Conservation (phyloP, 257 asterid genomes). For the Osmanthus fragrans region DNA sequence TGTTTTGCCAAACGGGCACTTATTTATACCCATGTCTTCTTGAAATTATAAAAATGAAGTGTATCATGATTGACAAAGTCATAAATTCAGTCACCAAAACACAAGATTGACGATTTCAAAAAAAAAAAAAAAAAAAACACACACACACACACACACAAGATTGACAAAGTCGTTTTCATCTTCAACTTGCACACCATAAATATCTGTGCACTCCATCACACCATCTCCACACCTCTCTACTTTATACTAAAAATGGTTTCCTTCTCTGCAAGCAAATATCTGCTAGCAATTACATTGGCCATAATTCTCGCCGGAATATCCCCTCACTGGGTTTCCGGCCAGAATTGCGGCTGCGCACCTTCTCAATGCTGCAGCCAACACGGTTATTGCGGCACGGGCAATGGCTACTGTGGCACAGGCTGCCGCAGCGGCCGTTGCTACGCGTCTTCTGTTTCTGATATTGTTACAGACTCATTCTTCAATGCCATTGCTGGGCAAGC, state of each 20-base stretch:
- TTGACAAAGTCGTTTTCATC: no score
- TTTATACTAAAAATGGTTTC: neutral
- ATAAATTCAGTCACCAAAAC: neutral
- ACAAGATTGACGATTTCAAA: neutral
- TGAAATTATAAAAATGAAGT: no score
- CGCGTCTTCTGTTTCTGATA: constrained; percentile 3
- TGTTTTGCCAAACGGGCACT: no score
- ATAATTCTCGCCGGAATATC: constrained; percentile 19
- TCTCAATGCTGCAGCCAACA: constrained; percentile 34
- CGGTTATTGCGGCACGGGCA: constrained; percentile 46
- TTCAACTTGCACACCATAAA: constrained; percentile 16
- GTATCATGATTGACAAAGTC: no score
- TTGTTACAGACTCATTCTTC: constrained; percentile 35
- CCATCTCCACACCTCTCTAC: neutral
- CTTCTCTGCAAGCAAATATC: neutral
- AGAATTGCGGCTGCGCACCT: neutral
- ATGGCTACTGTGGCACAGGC: constrained; percentile 47
- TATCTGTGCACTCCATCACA: constrained; percentile 8
- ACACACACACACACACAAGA: no score
- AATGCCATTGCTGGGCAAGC: constrained; percentile 39
- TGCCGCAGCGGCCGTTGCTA: constrained; percentile 46
- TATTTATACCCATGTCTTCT: no score
- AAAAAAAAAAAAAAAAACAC: no score
- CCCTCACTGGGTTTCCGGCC: constrained; percentile 13
- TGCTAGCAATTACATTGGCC: constrained; percentile 13